Evolutionary conservation across 208 protist genomes (phyloP).

Genomic region (Crithidia acanthocephali): DNA sequence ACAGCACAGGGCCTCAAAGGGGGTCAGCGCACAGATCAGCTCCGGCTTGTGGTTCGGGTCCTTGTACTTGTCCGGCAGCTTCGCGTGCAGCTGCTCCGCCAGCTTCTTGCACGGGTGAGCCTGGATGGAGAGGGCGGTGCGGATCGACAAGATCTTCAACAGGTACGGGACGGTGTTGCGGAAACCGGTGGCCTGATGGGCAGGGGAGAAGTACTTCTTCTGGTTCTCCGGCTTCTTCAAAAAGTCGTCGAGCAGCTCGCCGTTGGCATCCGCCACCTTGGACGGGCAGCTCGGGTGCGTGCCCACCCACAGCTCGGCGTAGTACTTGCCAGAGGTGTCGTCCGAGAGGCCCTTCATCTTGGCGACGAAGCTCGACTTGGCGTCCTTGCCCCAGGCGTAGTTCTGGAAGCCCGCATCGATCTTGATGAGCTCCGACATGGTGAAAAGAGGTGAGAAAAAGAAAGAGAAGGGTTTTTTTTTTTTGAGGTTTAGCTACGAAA

Average conservation of each 20-base stretch:
- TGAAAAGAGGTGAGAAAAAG: neutral
- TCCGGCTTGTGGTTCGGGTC: conserved; percentile 99
- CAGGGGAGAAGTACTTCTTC: conserved; percentile 59
- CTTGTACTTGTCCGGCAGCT: conserved; percentile 95
- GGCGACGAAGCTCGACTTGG: conserved; percentile 80
- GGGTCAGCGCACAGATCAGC: conserved; percentile 94
- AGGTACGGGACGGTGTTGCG: conserved; percentile 92
- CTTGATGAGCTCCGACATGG: conserved; percentile 51
- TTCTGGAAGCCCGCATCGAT: conserved; percentile 78
- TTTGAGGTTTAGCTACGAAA: conserved; percentile 1
- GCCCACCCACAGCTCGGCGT: conserved; percentile 98
- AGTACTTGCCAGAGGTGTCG: conserved; percentile 62
- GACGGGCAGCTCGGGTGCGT: conserved; percentile 95
- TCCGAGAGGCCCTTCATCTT: conserved; percentile 70
- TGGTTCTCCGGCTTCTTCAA: conserved; percentile 45
- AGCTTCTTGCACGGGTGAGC: conserved; percentile 97
- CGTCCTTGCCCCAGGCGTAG: conserved; percentile 88
- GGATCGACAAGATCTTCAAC: conserved; percentile 97
- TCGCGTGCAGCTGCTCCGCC: conserved; percentile 88
- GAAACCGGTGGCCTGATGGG: conserved; percentile 59
- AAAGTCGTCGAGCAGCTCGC: conserved; percentile 65
- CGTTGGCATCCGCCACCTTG: conserved; percentile 33
- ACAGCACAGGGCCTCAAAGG: conserved; percentile 95
- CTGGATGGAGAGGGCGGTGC: conserved; percentile 97
- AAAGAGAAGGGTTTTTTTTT: conserved; percentile 1